These are phyloP conservation scores for Handroanthus guayacan DNA, from an alignment of 257 asterid genomes.

Conservation along the genomic window DNA sequence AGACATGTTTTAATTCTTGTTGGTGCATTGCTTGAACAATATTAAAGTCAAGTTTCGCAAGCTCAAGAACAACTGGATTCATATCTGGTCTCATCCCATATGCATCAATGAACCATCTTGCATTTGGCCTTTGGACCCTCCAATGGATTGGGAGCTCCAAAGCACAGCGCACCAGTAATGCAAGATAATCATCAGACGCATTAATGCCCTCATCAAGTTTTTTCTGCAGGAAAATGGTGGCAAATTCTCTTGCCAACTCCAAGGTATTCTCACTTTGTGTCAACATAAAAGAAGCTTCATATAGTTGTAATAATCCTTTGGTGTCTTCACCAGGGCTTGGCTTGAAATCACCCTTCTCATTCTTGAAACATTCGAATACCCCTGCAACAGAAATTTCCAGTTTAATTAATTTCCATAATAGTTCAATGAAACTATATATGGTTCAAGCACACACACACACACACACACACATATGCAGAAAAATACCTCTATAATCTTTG, in stretches of 20 bases:
- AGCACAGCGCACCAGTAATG: constrained; percentile 13
- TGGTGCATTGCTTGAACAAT: no score
- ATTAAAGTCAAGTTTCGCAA: no score
- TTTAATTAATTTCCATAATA: no score
- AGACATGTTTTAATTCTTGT: no score
- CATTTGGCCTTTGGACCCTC: constrained; percentile 31
- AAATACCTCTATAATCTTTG: no score
- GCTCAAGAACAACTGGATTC: not conserved
- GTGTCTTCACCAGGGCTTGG: constrained; percentile 26
- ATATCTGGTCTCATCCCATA: constrained; percentile 21
- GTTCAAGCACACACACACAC: no score
- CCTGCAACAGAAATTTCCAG: not conserved
- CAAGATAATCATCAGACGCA: not conserved
- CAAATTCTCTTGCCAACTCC: constrained; percentile 30
- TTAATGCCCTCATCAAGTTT: not conserved
- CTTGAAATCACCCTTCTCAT: not conserved
- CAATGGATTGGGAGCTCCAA: constrained; percentile 48
- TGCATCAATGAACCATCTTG: constrained; percentile 40
- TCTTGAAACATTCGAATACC: not conserved
- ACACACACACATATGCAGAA: no score
- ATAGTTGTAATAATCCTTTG: constrained; percentile 35
- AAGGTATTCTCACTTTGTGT: constrained; percentile 37
- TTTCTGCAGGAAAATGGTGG: constrained; percentile 26
- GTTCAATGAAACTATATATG: no score
- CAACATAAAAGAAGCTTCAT: constrained; percentile 44